phyloP scores from a whole-genome alignment of 139 green algal genomes.

The Helicosporidium sp. region DNA sequence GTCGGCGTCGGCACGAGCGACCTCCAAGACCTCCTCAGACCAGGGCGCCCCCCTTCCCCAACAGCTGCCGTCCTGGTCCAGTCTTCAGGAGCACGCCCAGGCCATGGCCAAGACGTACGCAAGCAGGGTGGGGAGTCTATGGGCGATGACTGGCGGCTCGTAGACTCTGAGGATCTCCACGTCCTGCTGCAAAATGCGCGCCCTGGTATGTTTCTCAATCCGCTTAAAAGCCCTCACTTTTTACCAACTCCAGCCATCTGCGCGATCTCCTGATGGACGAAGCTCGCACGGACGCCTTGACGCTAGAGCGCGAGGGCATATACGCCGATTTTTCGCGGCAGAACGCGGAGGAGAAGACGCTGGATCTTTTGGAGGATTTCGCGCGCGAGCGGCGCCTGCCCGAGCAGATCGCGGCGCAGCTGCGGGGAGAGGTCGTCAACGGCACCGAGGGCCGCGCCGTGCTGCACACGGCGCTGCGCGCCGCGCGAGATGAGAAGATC shows the following conservation, averaged over 20 bases:
- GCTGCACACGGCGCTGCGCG: slow-evolving; percentile 83
- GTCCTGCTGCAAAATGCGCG: no score
- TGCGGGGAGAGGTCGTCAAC: slow-evolving; percentile 87
- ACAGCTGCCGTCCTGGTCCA: no score
- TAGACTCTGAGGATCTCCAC: background rate
- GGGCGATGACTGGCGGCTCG: background rate
- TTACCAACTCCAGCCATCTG: slow-evolving; percentile 73
- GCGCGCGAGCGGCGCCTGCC: slow-evolving; percentile 50
- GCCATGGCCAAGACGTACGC: no score
- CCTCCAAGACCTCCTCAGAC: no score
- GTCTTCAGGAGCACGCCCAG: no score
- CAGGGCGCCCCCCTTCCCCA: no score
- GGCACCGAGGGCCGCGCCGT: slow-evolving; percentile 83
- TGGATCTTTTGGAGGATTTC: slow-evolving; percentile 52
- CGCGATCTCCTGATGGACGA: slow-evolving; percentile 66
- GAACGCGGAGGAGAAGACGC: slow-evolving; percentile 39
- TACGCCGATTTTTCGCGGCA: slow-evolving; percentile 79
- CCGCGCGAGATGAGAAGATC: slow-evolving; percentile 48
- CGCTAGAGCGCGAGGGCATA: slow-evolving; percentile 72
- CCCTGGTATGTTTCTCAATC: no score
- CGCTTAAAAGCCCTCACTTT: no score
- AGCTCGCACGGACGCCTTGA: slow-evolving; percentile 46
- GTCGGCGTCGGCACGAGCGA: no score
- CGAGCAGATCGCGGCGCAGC: slow-evolving; percentile 94
- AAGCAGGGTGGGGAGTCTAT: no score